These are phyloP conservation scores for Phytophthora litchii DNA, from an alignment of 352 stramenopile species.

Conservation along the genomic window DNA sequence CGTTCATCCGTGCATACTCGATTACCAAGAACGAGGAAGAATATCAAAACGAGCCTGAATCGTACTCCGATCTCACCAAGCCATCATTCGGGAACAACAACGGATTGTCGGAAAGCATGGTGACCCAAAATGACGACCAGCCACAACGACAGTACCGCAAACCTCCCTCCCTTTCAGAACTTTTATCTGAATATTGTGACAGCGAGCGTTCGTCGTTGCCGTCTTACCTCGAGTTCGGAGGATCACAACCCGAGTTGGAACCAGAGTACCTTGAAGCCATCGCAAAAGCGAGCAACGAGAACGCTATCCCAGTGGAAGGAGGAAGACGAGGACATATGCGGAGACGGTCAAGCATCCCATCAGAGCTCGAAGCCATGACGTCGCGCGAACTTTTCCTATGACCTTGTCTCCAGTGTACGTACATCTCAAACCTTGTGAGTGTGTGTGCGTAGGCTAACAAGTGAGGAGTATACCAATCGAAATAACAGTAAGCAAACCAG, in stretches of 20 bases:
- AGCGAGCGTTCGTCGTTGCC: slow-evolving; percentile 37
- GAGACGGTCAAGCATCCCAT: slow-evolving; percentile 36
- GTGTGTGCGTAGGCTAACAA: slow-evolving; percentile 8
- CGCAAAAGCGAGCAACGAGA: slow-evolving; percentile 23
- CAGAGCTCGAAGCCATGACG: slow-evolving; percentile 26
- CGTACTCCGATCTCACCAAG: slow-evolving; percentile 38
- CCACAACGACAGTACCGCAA: slow-evolving; percentile 41
- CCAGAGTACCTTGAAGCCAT: slow-evolving; percentile 42
- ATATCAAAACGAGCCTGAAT: slow-evolving; percentile 5
- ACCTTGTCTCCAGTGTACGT: slow-evolving; percentile 9
- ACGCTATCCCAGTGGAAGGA: slow-evolving; percentile 32
- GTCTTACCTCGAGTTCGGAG: slow-evolving; percentile 33
- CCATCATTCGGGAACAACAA: slow-evolving; percentile 32
- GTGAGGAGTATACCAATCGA: slow-evolving; percentile 12
- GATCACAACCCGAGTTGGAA: slow-evolving; percentile 40
- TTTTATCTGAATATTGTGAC: slow-evolving; percentile 68
- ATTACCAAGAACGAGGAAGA: slow-evolving; percentile 19
- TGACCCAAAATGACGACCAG: slow-evolving; percentile 26
- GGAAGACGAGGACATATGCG: slow-evolving; percentile 20
- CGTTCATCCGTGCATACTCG: slow-evolving; percentile 26
- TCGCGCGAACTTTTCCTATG: slow-evolving; percentile 41
- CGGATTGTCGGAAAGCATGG: slow-evolving; percentile 28
- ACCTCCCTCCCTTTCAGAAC: slow-evolving; percentile 49
- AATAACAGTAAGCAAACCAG: slow-evolving; percentile 22
- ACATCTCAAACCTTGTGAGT: slow-evolving; percentile 7